Evolutionary conservation across 2,329 filamentous ascomycete genomes (phyloP).

Genomic region (Aureobasidium musti): DNA sequence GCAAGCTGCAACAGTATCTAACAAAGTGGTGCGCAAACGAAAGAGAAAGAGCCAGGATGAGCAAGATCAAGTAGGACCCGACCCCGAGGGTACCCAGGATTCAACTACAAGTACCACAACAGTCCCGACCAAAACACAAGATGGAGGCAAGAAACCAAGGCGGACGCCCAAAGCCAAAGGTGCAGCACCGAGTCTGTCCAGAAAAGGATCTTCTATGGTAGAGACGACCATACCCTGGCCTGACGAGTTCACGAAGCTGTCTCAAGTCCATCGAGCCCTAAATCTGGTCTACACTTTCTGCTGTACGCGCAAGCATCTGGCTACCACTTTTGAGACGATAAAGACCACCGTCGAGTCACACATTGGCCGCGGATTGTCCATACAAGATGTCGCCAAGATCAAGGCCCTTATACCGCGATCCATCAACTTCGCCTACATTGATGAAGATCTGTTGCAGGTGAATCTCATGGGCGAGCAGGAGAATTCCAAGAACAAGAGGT

Average conservation of each 20-base stretch:
- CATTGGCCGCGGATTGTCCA: conserved; percentile 66
- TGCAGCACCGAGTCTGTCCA: conserved; percentile 39
- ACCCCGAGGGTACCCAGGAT: conserved; percentile 29
- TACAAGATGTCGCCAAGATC: conserved; percentile 82
- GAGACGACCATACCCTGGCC: conserved; percentile 69
- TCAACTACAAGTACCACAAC: conserved; percentile 44
- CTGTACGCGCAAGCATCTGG: conserved; percentile 85
- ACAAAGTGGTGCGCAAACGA: conserved; percentile 50
- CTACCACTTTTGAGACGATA: conserved; percentile 89
- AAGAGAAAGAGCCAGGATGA: conserved; percentile 40
- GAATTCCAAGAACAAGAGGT: conserved; percentile 55
- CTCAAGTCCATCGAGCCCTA: conserved; percentile 77
- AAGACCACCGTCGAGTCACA: conserved; percentile 82
- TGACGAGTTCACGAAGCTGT: conserved; percentile 68
- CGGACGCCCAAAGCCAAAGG: conserved; percentile 47
- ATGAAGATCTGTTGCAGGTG: conserved; percentile 78
- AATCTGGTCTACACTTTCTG: conserved; percentile 96
- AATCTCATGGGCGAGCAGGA: conserved; percentile 72
- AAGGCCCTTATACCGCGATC: conserved; percentile 74
- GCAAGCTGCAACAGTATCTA: conserved; percentile 53
- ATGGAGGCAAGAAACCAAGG: conserved; percentile 57
- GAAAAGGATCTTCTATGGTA: conserved; percentile 54
- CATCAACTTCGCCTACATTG: conserved; percentile 82
- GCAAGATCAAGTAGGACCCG: conserved; percentile 28
- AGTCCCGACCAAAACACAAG: conserved; percentile 58